These are phyloP conservation scores for Fragaria vesca DNA, from an alignment of 306 rosid species.

Conservation along the genomic window DNA sequence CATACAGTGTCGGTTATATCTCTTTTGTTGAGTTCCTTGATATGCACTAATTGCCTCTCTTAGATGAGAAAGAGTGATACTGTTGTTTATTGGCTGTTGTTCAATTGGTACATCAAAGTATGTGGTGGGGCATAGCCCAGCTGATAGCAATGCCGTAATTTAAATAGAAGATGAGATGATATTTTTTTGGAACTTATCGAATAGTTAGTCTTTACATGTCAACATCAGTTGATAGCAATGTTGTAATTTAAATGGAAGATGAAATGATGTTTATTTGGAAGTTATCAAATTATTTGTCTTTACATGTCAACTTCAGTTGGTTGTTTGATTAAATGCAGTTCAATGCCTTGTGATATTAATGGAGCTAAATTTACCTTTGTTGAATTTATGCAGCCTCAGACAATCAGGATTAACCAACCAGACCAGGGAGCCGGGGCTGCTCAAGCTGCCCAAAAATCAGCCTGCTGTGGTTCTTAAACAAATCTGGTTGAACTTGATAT, in stretches of 20 bases:
- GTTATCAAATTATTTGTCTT: background rate
- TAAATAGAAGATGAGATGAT: background rate
- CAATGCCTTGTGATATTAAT: background rate
- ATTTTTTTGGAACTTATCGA: background rate
- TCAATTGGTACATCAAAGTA: background rate
- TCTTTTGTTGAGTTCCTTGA: background rate
- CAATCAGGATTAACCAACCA: slow-evolving; percentile 82
- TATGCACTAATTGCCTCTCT: background rate
- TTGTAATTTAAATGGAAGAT: background rate
- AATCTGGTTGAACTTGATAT: slow-evolving; percentile 15
- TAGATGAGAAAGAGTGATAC: background rate
- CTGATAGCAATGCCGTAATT: background rate
- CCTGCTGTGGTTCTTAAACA: slow-evolving; percentile 84
- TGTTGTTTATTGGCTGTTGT: background rate
- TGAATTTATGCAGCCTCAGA: slow-evolving; percentile 69
- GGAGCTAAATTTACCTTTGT: slow-evolving; percentile 5
- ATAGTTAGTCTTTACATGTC: background rate
- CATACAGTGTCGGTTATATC: background rate
- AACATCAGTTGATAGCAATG: background rate
- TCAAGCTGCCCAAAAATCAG: slow-evolving; percentile 66
- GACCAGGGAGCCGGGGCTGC: slow-evolving; percentile 73
- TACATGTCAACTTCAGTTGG: background rate
- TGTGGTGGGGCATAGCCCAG: background rate
- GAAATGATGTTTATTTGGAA: background rate
- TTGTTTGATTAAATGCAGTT: background rate